phyloP scores from a whole-genome alignment of 192 early-diverging fungal species.

The Coemansia nantahalensis region DNA sequence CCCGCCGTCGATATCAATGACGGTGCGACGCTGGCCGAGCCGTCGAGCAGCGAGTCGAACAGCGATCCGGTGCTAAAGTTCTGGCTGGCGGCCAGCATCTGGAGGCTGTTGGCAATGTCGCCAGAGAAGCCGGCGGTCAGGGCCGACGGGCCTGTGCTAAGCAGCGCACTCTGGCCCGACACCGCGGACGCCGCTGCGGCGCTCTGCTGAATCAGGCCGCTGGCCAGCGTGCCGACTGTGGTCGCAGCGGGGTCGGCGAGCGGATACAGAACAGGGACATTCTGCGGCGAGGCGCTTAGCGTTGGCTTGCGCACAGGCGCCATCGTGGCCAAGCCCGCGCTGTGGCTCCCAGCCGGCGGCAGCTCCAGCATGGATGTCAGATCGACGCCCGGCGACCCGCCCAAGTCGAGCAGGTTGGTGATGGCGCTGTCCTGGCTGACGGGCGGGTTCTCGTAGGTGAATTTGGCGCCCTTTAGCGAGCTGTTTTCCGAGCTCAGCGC shows the following conservation, averaged over 20 bases:
- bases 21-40: constrained; percentile 3
- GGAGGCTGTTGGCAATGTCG: constrained; percentile 35
- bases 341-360: constrained; percentile 23
- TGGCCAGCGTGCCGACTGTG: constrained; percentile 5
- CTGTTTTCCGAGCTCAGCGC: constrained; percentile 41
- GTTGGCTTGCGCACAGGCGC: no score
- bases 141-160: constrained; percentile 7
- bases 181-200: constrained; percentile 2
- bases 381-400: constrained; percentile 11
- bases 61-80: constrained; percentile 50
- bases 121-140: constrained; percentile 17
- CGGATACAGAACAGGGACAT: constrained; percentile 26
- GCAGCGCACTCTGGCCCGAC: constrained; percentile 11
- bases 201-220: constrained; percentile 8
- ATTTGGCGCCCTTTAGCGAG: constrained; percentile 25
- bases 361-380: constrained; percentile 36
- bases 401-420: constrained; percentile 29
- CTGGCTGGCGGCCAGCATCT: constrained; percentile 46
- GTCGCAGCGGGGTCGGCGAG: constrained; percentile 7
- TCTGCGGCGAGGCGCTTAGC: constrained; percentile 25
- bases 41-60: constrained; percentile 23
- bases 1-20: background rate
- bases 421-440: constrained; percentile 44
- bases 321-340: no score
- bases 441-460: constrained; percentile 39